These are phyloP conservation scores for Tolypocladium inflatum DNA, from an alignment of 2,329 filamentous ascomycete species.

Conservation along the genomic window DNA sequence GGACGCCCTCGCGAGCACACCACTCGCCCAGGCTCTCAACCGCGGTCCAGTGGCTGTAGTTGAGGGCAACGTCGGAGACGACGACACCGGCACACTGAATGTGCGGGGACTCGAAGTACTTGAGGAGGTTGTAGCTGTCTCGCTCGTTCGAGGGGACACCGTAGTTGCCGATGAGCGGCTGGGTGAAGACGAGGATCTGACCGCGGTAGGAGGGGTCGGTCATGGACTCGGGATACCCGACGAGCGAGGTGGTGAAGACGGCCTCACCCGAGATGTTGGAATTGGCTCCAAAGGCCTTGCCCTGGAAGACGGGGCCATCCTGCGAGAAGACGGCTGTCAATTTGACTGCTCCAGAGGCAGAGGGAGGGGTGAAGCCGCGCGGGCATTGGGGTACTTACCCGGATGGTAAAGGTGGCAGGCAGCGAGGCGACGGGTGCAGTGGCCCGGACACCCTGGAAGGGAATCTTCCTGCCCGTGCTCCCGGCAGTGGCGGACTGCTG, in stretches of 20 bases:
- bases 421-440: conserved; percentile 51
- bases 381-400: conserved; percentile 41
- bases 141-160: conserved; percentile 81
- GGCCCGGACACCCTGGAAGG: conserved; percentile 44
- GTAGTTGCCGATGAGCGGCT: conserved; percentile 97
- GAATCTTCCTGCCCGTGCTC: conserved; percentile 62
- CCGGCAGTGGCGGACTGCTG: conserved; percentile 45
- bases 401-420: conserved; percentile 84
- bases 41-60: conserved; percentile 98
- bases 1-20: conserved; percentile 93
- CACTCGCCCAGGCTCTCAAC: conserved; percentile 88
- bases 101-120: conserved; percentile 97
- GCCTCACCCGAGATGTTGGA: conserved; percentile 96
- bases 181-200: conserved; percentile 97
- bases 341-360: neutral
- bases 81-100: conserved; percentile 95
- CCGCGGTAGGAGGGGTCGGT: conserved; percentile 82
- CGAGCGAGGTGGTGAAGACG: conserved; percentile 95
- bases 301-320: conserved; percentile 93
- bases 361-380: neutral
- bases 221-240: conserved; percentile 94
- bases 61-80: conserved; percentile 83
- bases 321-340: conserved; percentile 20
- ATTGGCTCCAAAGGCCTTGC: conserved; percentile 93
- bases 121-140: conserved; percentile 82